A percentile compares a stretch with the other conserved stretches of the same genome.
Evolutionary conservation across 148 eudicot species (phyloP).

Genomic region (Rhododendron vialii): DNA sequence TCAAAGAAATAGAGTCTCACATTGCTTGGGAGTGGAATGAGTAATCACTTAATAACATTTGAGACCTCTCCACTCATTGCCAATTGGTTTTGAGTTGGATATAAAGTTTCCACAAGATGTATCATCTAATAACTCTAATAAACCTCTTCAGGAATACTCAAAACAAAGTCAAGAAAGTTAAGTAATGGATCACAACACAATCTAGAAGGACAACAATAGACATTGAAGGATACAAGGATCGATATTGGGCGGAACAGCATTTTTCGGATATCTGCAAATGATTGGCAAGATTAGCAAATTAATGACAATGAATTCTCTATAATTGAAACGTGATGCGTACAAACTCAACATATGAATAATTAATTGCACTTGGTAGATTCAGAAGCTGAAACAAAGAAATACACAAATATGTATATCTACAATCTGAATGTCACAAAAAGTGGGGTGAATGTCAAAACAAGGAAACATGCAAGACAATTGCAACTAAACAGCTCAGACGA

Average conservation of each 20-base stretch:
- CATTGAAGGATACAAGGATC: conserved; percentile 87
- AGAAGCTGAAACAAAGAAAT: not conserved
- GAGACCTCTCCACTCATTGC: no score
- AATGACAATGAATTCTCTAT: not conserved
- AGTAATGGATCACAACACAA: not conserved
- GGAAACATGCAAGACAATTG: not conserved
- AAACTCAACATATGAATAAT: not conserved
- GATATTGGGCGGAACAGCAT: conserved; percentile 73
- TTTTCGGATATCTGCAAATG: conserved; percentile 66
- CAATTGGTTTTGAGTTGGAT: no score
- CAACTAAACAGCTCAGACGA: not conserved
- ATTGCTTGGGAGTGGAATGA: no score
- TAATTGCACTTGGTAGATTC: not conserved
- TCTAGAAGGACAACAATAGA: not conserved
- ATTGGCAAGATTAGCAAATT: conserved; percentile 5
- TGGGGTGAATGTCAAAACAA: not conserved
- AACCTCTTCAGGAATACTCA: not conserved
- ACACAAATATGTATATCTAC: not conserved
- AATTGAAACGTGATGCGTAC: not conserved
- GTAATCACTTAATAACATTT: no score
- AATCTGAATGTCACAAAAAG: not conserved
- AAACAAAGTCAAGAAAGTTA: not conserved
- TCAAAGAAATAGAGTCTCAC: no score
- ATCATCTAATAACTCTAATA: not conserved
- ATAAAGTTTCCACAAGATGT: not conserved